Evolutionary conservation across 2,329 filamentous ascomycete genomes (phyloP), one percentile per base, ranked within the genome.

Genomic region (Orbilia oligospora): DNA sequence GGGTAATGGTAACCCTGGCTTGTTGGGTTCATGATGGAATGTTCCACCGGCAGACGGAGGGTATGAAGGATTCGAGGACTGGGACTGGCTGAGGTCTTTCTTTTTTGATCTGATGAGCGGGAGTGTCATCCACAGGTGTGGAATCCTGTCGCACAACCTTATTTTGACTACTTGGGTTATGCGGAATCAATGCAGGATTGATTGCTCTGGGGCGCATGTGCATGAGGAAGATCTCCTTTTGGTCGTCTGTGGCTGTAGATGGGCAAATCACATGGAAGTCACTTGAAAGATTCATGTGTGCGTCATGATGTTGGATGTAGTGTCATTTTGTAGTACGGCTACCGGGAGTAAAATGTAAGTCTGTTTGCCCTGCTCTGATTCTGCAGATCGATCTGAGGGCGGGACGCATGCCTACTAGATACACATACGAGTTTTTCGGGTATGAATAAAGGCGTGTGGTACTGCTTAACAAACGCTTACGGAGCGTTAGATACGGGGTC

Each of bases 61-160:
- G 5, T 44, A n/a, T 61, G 56, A 20, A 51, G 48, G 56, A 44
- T 61, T 44, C 22, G 9, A 12, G 16, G n/a, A 22, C 30, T 58
- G 33, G 14, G 22, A 55, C 51, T 55, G 24, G 27, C 27, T 30
- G 22, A 27, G 5, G 5, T 53, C 22, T 27, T 53, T 53, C 20
- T 53, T 53, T 55, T 55, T 55, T 24, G 20, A 33, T 36, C 1
- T 55, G 27, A 36, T 12, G 5, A 3, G 51, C 51, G 27, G 51
- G 27, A 30, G 24, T 10, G 51, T 46, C 44, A 33, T 30, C 27
- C 51, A 33, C 6, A 16, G 24, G 2, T 18, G 51, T 33, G 24
- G 51, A 24, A 55, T 55, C 14, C 16, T 33, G 51, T 55, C 51
- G 27, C 51, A 55, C 51, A 55, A 55, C 51, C 27, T 55, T 55